Percentiles rank a stretch among this genome's conserved stretches.
Evolutionary conservation across 768 basidiomycete genomes (phyloP).

Genomic region (Infundibulicybe gibba): DNA sequence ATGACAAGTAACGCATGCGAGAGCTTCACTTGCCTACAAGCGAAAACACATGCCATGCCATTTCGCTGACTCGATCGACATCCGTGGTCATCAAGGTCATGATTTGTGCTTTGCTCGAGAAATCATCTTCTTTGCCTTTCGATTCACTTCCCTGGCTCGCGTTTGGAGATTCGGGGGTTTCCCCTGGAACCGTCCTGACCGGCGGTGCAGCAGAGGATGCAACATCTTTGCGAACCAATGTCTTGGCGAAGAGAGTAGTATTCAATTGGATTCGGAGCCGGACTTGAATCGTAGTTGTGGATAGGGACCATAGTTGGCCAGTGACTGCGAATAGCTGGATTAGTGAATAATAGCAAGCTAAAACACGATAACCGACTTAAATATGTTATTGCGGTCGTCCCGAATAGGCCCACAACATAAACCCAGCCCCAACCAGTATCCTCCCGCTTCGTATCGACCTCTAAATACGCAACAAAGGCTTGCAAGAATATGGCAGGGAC

Average conservation of each 20-base stretch:
- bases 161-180: not conserved
- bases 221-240: slow-evolving; percentile 79
- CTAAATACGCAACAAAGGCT: slow-evolving; percentile 59
- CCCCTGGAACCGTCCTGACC: slow-evolving; percentile 14
- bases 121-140: slow-evolving; percentile 51
- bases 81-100: slow-evolving; percentile 98
- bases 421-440: slow-evolving; percentile 74
- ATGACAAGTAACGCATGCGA: not conserved
- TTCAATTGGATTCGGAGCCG: slow-evolving; percentile 75
- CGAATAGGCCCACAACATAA: slow-evolving; percentile 36
- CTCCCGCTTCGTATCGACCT: slow-evolving; percentile 53
- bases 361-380: slow-evolving; percentile 22
- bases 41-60: slow-evolving; percentile 74
- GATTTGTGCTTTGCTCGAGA: slow-evolving; percentile 72
- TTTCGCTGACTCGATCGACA: slow-evolving; percentile 86
- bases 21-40: slow-evolving; percentile 52
- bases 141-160: too few species aligned
- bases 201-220: slow-evolving; percentile 53
- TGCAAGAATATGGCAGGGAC: slow-evolving; percentile 57
- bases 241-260: slow-evolving; percentile 83
- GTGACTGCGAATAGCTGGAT: slow-evolving; percentile 39
- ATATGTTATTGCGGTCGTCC: slow-evolving; percentile 26
- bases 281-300: slow-evolving; percentile 68
- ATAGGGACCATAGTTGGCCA: slow-evolving; percentile 68
- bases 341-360: not conserved